Conservation (phyloP, 108 stramenopile species). For the Mayamaea pseudoterrestris region DNA sequence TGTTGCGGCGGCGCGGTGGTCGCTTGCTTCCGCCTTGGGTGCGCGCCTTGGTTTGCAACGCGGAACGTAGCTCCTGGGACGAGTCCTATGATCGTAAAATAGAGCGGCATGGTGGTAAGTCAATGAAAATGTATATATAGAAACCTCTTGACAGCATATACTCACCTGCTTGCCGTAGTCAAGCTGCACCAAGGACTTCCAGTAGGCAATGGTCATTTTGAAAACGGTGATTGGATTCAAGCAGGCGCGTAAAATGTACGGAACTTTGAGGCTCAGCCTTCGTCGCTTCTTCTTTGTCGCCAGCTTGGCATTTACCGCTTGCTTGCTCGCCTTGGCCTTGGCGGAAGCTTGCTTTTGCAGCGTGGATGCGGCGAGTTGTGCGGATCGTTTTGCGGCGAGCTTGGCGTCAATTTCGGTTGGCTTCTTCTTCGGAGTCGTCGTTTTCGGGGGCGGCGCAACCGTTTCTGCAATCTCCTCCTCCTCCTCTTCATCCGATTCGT, state of each 20-base stretch:
- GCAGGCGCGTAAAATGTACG: slow-evolving; percentile 68
- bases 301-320: slow-evolving; percentile 13
- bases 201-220: slow-evolving; percentile 65
- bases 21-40: slow-evolving; percentile 17
- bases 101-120: neutral
- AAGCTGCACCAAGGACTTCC: slow-evolving; percentile 50
- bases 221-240: slow-evolving; percentile 64
- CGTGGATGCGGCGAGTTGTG: no score
- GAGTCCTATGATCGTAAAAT: slow-evolving; percentile 32
- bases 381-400: slow-evolving; percentile 9
- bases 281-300: slow-evolving; percentile 27
- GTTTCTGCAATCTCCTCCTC: slow-evolving; percentile 20
- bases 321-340: slow-evolving; percentile 24
- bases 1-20: slow-evolving; percentile 39
- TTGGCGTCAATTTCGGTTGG: slow-evolving; percentile 13
- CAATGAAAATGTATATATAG: slow-evolving; percentile 13
- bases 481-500: slow-evolving; percentile 29
- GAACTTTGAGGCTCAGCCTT: slow-evolving; percentile 25
- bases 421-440: no score
- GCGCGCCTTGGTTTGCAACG: slow-evolving; percentile 68
- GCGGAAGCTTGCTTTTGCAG: slow-evolving; percentile 23
- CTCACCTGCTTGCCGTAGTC: slow-evolving; percentile 48
- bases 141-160: slow-evolving; percentile 1
- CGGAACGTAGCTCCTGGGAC: slow-evolving; percentile 57
- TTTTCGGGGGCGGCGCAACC: no score